These are phyloP conservation scores for Mycena vitilis DNA, from an alignment of 768 basidiomycete species.

Conservation along the genomic window DNA sequence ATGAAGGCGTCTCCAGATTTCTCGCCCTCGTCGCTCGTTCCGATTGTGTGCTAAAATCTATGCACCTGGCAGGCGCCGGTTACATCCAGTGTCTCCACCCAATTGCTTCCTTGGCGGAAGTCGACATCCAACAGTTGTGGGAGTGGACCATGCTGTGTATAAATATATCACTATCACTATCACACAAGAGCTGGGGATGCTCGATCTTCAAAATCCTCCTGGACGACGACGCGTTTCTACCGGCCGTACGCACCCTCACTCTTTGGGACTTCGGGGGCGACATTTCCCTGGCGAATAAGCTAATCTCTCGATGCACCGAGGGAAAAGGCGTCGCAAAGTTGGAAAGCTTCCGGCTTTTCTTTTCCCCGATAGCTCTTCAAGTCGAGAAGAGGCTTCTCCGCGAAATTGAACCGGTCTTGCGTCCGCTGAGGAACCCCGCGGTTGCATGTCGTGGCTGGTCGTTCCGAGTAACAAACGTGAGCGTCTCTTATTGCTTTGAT, in stretches of 20 bases:
- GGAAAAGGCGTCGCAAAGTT: not conserved
- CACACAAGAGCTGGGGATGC: constrained; percentile 1
- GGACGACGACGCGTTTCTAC: not conserved
- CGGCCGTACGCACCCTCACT: not conserved
- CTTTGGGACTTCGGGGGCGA: not conserved
- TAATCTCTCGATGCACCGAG: not conserved
- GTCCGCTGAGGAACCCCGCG: too few species aligned
- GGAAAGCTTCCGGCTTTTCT: constrained; percentile 10
- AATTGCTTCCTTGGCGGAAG: constrained; percentile 4
- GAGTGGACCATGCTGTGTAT: too few species aligned
- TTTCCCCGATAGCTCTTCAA: not conserved
- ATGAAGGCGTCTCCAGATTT: not conserved
- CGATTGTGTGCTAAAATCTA: not conserved
- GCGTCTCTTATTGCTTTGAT: too few species aligned
- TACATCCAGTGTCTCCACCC: not conserved
- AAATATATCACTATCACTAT: too few species aligned
- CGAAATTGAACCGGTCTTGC: too few species aligned
- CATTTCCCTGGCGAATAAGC: constrained; percentile 1
- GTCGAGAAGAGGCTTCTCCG: too few species aligned
- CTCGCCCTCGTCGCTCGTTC: not conserved
- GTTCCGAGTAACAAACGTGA: too few species aligned
- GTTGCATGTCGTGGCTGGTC: too few species aligned
- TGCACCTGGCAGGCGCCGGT: not conserved
- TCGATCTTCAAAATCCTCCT: not conserved
- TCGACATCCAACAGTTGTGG: not conserved